Evolutionary conservation across 2,329 filamentous ascomycete genomes (phyloP), one percentile per base, ranked within the genome.

Genomic region (Clonostachys sp.): DNA sequence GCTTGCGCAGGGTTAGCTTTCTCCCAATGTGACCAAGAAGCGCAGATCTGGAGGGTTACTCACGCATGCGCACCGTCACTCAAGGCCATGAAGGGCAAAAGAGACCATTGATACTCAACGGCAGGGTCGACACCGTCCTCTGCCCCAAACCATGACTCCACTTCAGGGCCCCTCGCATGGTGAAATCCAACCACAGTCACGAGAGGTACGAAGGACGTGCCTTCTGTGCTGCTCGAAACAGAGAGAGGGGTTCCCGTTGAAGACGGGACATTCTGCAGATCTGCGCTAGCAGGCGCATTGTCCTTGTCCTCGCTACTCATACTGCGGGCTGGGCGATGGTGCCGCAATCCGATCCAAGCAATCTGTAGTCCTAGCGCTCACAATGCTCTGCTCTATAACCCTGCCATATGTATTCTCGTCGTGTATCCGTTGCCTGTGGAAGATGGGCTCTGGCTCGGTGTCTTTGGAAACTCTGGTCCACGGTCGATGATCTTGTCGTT

Each of bases 81-180:
- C 60, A 99, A 71, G 24, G 94, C 94, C 89, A 97, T 96, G 67
- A 99, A 99, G 0, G 94, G 91, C 51, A 99, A 75, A 56, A 96
- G 68, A 30, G 84, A 79, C 94, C 94, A 99, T 62, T 94, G 89
- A 69, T 95, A 92, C 50, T 91, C 87, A 42, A 70, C 74, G 5
- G 87, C 87, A 12, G 92, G 90, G 66, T 96, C 91, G 49, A 72
- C 75, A 46, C 84, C 87, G 56, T 91, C 84, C 17, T 84, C 67
- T 30, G 70, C 81, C 51, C 90, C 91, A 62, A 96, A 89, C 88
- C 92, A 97, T 59, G 78, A 81, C 72, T 97, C 91, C 48, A 97
- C 87, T 71, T 99, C 94, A 34, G 94, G 94, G 9, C 94, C 94
- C 63, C 82, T 77, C 47, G 87, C 87, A 75, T 92, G 88, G 67